Evolutionary conservation across 768 basidiomycete genomes (phyloP).

Genomic region (Tricholomella constricta): DNA sequence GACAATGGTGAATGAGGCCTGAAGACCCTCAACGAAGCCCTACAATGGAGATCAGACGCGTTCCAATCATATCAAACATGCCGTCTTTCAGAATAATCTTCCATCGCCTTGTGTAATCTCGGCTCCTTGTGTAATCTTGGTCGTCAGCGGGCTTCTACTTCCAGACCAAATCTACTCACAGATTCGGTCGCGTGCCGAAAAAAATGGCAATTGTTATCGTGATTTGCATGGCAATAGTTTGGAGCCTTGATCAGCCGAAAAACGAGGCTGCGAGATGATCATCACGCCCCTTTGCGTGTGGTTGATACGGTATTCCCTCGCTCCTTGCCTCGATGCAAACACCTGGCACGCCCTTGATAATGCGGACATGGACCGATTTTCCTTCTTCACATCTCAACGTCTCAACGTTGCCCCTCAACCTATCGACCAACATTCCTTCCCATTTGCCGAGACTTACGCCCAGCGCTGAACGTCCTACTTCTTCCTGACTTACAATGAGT

Average conservation of each 20-base stretch:
- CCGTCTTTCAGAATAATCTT: not conserved
- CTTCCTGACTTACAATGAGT: slow-evolving; percentile 26
- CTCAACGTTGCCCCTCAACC: slow-evolving; percentile 12
- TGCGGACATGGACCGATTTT: slow-evolving; percentile 19
- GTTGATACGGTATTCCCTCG: not conserved
- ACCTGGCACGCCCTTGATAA: slow-evolving; percentile 46
- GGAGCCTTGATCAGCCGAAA: not conserved
- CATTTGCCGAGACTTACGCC: slow-evolving; percentile 9
- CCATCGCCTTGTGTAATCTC: not conserved
- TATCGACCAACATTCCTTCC: slow-evolving; percentile 13
- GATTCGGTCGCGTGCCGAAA: not conserved
- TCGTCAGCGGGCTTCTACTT: not conserved
- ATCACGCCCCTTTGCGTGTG: not conserved
- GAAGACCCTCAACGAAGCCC: not conserved
- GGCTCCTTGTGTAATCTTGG: not conserved
- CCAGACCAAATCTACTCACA: not conserved
- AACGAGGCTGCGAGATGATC: slow-evolving; percentile 7
- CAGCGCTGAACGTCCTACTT: slow-evolving; percentile 5
- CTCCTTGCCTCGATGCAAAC: slow-evolving; percentile 45
- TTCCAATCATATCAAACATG: not conserved
- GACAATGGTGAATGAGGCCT: not conserved
- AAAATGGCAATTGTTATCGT: not conserved
- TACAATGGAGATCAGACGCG: not conserved
- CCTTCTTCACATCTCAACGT: slow-evolving; percentile 18
- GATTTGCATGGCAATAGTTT: not conserved